phyloP scores from a whole-genome alignment of 352 stramenopile genomes.

The Elongisporangium anandrum region DNA sequence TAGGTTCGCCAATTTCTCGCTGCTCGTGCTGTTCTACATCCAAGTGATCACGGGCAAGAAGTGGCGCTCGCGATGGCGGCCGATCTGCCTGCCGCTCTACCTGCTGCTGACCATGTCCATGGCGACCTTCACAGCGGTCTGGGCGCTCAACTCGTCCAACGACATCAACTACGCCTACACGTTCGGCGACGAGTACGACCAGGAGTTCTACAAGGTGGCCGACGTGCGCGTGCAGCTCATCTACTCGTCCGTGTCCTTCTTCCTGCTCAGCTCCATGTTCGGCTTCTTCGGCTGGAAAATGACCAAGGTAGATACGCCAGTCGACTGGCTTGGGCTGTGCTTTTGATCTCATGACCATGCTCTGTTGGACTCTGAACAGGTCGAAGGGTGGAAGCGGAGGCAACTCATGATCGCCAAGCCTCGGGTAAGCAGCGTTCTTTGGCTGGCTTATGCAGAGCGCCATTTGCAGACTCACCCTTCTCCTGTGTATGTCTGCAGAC shows the following conservation, averaged over 20 bases:
- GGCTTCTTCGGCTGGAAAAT: conserved; percentile 87
- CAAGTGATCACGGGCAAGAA: conserved; percentile 78
- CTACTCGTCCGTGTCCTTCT: conserved; percentile 81
- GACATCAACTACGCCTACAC: conserved; percentile 64
- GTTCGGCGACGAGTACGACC: conserved; percentile 76
- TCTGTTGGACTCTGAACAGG: conserved; percentile 16
- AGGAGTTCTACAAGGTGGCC: conserved; percentile 78
- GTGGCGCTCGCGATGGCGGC: conserved; percentile 70
- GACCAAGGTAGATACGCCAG: conserved; percentile 72
- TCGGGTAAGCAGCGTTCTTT: conserved; percentile 44
- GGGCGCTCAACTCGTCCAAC: conserved; percentile 84
- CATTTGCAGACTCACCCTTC: conserved; percentile 7
- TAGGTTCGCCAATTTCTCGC: conserved; percentile 84
- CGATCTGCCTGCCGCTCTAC: conserved; percentile 82
- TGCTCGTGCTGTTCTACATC: conserved; percentile 87
- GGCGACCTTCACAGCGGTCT: conserved; percentile 81
- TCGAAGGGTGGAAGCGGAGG: conserved; percentile 73
- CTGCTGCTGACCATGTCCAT: conserved; percentile 77
- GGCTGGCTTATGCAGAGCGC: too few relatives aligned
- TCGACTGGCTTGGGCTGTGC: background rate
- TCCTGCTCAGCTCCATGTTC: conserved; percentile 75
- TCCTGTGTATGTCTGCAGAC: conserved; percentile 32
- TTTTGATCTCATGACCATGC: background rate
- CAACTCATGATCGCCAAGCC: conserved; percentile 72
- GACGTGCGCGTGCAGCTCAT: conserved; percentile 75